phyloP scores from a whole-genome alignment of 208 protist genomes.

The Novymonas esmeraldas region DNA sequence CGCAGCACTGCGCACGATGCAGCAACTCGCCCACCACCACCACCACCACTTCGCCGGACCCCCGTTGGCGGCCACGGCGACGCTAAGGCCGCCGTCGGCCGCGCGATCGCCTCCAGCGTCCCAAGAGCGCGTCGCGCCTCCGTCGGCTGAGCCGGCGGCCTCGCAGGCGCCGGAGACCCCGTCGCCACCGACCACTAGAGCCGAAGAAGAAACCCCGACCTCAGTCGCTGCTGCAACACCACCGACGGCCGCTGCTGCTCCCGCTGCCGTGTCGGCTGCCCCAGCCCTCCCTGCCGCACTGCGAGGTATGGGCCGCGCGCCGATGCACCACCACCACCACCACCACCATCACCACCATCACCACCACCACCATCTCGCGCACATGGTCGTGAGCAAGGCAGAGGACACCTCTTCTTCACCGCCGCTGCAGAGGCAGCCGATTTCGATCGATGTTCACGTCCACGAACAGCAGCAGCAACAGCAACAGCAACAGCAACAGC shows the following conservation, averaged over 20 bases:
- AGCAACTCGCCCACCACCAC: constrained; percentile 26
- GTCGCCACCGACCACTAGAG: neutral
- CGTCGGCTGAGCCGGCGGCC: neutral
- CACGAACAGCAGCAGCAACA: constrained; percentile 10
- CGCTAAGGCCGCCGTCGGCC: constrained; percentile 1
- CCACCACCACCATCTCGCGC: constrained; percentile 40
- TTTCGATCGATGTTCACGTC: no score
- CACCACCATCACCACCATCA: constrained; percentile 42
- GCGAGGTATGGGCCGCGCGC: constrained; percentile 20
- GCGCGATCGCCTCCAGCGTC: neutral
- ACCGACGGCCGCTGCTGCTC: neutral
- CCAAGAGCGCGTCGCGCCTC: constrained; percentile 15
- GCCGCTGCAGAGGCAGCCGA: constrained; percentile 2
- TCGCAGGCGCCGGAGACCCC: neutral
- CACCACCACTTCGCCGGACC: constrained; percentile 16
- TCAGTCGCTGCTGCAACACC: no score
- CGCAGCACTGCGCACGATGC: constrained; percentile 18
- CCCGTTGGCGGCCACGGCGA: neutral
- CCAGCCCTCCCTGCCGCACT: constrained; percentile 7
- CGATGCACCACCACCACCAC: constrained; percentile 38
- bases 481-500: constrained; percentile 1
- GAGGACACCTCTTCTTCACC: neutral
- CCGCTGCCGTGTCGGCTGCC: neutral
- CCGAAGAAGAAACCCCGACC: no score
- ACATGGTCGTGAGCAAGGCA: constrained; percentile 16